Conservation (phyloP, 306 rosid genomes). For the Fragaria ananassa region DNA sequence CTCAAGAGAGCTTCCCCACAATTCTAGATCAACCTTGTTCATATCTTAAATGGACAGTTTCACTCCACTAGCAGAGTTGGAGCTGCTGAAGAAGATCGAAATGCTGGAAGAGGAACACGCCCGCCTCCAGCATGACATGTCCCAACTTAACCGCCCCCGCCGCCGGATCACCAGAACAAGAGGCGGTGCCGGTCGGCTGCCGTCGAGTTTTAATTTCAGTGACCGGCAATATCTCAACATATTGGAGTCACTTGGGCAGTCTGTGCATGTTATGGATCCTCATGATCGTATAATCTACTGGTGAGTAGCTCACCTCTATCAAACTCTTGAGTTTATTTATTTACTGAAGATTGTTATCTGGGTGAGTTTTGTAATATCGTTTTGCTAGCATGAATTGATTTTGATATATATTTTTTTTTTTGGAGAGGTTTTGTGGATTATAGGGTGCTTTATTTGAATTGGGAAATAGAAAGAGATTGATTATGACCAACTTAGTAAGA, state of each 20-base stretch:
- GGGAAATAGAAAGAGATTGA: neutral
- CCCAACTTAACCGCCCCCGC: slow-evolving; percentile 38
- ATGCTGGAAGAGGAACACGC: slow-evolving; percentile 78
- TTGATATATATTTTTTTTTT: neutral
- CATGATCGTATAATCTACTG: slow-evolving; percentile 41
- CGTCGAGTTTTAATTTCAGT: neutral
- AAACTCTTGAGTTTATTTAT: neutral
- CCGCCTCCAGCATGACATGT: slow-evolving; percentile 68
- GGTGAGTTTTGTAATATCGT: neutral
- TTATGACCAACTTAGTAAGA: neutral
- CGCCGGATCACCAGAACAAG: neutral
- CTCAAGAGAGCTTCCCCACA: no score
- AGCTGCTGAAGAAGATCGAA: slow-evolving; percentile 74
- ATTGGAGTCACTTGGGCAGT: slow-evolving; percentile 52
- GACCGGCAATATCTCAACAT: slow-evolving; percentile 53
- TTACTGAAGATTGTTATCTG: neutral
- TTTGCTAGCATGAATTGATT: neutral
- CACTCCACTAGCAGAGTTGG: neutral
- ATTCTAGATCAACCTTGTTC: no score
- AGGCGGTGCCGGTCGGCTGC: neutral
- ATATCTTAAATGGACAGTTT: neutral
- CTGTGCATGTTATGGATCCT: slow-evolving; percentile 24
- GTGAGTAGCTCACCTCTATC: slow-evolving; percentile 50
- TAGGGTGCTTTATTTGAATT: slow-evolving; percentile 7
- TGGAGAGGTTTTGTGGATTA: neutral